Percentiles rank a stretch among this genome's conserved stretches.
These are phyloP conservation scores for Verbascum thapsus DNA, from an alignment of 257 asterid species.

Conservation along the genomic window DNA sequence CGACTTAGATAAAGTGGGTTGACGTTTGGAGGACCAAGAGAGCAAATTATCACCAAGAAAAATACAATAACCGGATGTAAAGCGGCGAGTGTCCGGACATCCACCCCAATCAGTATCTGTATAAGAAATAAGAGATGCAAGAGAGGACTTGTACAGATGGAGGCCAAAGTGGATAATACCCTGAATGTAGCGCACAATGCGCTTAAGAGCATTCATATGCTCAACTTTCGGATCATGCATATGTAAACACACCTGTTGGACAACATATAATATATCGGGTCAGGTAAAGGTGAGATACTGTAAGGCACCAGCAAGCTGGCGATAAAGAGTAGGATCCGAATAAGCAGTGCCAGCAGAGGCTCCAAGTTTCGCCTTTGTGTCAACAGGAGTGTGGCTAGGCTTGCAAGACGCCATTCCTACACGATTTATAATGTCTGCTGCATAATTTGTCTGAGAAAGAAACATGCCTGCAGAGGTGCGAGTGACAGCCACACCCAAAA, in stretches of 20 bases:
- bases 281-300: too few relatives aligned
- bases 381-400: background rate
- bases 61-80: too few relatives aligned
- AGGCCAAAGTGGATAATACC: background rate
- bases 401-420: background rate
- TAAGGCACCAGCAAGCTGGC: too few relatives aligned
- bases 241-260: background rate
- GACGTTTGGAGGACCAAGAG: too few relatives aligned
- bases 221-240: background rate
- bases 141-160: background rate
- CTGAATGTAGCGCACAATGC: background rate
- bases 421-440: background rate
- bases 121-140: background rate
- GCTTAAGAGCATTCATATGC: background rate
- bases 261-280: background rate
- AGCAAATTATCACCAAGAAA: too few relatives aligned
- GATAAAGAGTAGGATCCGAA: background rate
- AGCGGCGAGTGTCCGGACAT: too few relatives aligned
- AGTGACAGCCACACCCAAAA: slow-evolving; percentile 22
- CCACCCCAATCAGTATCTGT: too few relatives aligned
- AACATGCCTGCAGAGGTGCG: background rate
- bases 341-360: background rate
- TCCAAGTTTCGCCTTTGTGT: background rate
- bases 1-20: too few relatives aligned
- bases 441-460: slow-evolving; percentile 7